Evolutionary conservation across 208 protist species (phyloP).

Genomic region (Leishmania tarentolae): DNA sequence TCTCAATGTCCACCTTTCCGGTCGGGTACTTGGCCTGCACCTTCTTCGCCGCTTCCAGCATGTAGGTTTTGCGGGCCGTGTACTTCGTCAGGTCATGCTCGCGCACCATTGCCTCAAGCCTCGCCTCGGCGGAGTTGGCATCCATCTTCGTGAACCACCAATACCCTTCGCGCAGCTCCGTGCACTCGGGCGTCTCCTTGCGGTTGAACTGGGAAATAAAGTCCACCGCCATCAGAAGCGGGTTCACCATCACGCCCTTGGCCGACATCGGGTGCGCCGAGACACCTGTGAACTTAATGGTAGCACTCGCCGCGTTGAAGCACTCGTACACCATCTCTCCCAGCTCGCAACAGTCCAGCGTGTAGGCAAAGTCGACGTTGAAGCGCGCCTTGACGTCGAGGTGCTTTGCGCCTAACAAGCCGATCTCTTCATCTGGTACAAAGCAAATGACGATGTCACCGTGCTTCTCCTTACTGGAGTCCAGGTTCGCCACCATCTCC

Average conservation of each 20-base stretch:
- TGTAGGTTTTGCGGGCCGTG: slow-evolving; percentile 47
- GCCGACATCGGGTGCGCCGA: slow-evolving; percentile 87
- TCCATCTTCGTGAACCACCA: slow-evolving; percentile 76
- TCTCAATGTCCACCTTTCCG: slow-evolving; percentile 57
- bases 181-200: slow-evolving; percentile 79
- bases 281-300: slow-evolving; percentile 69
- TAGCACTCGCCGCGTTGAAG: slow-evolving; percentile 77
- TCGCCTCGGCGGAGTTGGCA: slow-evolving; percentile 53
- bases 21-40: slow-evolving; percentile 66
- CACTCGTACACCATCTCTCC: slow-evolving; percentile 88
- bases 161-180: slow-evolving; percentile 80
- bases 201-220: slow-evolving; percentile 72
- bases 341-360: slow-evolving; percentile 84
- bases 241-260: slow-evolving; percentile 89
- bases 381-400: slow-evolving; percentile 76
- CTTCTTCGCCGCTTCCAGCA: slow-evolving; percentile 53
- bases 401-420: slow-evolving; percentile 80
- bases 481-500: slow-evolving; percentile 75
- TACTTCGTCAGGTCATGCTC: slow-evolving; percentile 67
- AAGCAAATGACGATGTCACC: slow-evolving; percentile 84
- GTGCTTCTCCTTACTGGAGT: slow-evolving; percentile 44
- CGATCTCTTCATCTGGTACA: slow-evolving; percentile 88
- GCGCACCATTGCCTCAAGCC: slow-evolving; percentile 65
- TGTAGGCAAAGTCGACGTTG: slow-evolving; percentile 86
- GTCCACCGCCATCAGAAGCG: slow-evolving; percentile 80